Evolutionary conservation across 495 filamentous ascomycete genomes (phyloP), one percentile per base, ranked within the genome.

Genomic region (Astrothelium macrocarpum): DNA sequence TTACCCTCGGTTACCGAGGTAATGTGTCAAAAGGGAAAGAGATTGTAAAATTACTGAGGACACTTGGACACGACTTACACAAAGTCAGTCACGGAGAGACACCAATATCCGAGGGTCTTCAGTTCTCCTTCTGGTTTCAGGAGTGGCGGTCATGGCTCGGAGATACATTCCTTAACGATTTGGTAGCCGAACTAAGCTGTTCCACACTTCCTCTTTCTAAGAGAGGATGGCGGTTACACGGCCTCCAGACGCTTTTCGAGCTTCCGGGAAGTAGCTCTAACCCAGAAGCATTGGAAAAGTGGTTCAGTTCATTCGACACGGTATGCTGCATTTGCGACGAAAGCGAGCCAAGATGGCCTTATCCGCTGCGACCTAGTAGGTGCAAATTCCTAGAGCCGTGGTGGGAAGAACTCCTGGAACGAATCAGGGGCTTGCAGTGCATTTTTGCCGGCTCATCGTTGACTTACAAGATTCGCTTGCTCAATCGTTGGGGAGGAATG

Each of bases 121-220:
- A 56, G 11, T 56, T 56, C 49, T 56, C 49, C 25, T 56, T 56
- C 49, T 56, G 49, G 49, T 56, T 56, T 56, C 49, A 56, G 49
- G 25, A 26, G 49, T 56, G 49, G 49, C 49, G 49, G 49, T 56
- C 49, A 25, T 56, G 25, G 49, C 49, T 56, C 49, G 49, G 49
- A 56, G 25, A 56, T 56, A 28, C 49, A 26, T 56, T 56, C 49
- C 49, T 26, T 56, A 56, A 29, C 25, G 49, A 56, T 56, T 56
- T 56, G 25, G 29, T 56, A 56, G 49, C 49, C 29, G 49, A 29
- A 56, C n/a, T 29, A 56, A 56, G 49, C 49, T 56, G 49, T 56
- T 56, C 49, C 49, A 56, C 49, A 5, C 49, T 56, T 26, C 49
- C 49, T 56, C 25, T 56, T 56, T 29, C 25, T 20, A 56, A 56